phyloP scores from a whole-genome alignment of 192 early-diverging fungal species.

The Coemansia sp. region DNA sequence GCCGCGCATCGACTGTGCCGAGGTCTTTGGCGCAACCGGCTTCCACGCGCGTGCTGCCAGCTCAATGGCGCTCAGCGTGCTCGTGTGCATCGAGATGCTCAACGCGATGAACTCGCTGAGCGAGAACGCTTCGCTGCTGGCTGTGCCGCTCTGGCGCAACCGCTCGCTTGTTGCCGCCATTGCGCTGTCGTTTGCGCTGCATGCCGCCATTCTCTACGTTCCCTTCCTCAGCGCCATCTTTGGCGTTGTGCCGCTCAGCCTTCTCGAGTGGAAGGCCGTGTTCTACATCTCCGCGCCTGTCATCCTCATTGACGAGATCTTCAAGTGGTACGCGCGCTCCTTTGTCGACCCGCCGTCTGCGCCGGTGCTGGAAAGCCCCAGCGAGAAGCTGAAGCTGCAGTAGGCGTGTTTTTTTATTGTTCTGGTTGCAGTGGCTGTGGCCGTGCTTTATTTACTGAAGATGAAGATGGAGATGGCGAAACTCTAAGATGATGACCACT shows the following conservation, averaged over 20 bases:
- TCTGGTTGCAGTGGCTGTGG: background rate
- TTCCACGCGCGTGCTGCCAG: slow-evolving; percentile 81
- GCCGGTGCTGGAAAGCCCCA: background rate
- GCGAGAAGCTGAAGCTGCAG: slow-evolving; percentile 20
- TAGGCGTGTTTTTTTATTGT: slow-evolving; percentile 1
- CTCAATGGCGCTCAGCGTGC: slow-evolving; percentile 92
- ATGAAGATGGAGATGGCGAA: background rate
- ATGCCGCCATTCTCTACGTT: slow-evolving; percentile 96
- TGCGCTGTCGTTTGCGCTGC: slow-evolving; percentile 85
- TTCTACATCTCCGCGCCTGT: slow-evolving; percentile 89
- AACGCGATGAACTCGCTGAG: slow-evolving; percentile 97
- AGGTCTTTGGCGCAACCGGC: slow-evolving; percentile 71
- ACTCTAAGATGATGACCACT: background rate
- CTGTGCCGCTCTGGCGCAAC: slow-evolving; percentile 91
- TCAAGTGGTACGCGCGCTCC: slow-evolving; percentile 75
- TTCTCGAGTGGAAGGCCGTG: slow-evolving; percentile 89
- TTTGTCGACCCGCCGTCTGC: slow-evolving; percentile 46
- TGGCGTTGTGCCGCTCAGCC: slow-evolving; percentile 84
- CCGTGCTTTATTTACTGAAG: background rate
- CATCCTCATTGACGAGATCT: slow-evolving; percentile 86
- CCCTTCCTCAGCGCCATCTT: slow-evolving; percentile 95
- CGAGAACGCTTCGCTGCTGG: slow-evolving; percentile 92
- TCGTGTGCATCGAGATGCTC: slow-evolving; percentile 98
- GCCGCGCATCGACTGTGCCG: slow-evolving; percentile 82
- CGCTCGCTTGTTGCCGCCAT: slow-evolving; percentile 84